phyloP scores from a whole-genome alignment of 176 grass and related monocot genomes.

The Calamus simplicifolius region DNA sequence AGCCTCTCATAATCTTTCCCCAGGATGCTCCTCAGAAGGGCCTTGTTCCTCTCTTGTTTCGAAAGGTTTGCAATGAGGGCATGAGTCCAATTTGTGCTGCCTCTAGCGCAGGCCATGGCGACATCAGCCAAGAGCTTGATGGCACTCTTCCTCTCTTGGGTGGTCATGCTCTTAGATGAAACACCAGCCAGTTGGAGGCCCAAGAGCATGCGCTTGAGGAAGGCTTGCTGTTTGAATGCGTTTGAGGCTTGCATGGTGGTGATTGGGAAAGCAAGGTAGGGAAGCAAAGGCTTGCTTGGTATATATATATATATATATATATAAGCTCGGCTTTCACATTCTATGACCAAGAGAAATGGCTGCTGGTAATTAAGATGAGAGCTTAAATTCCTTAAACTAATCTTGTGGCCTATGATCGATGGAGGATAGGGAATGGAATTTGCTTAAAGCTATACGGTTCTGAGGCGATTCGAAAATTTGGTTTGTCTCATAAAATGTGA shows the following conservation, averaged over 20 bases:
- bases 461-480: too few species aligned
- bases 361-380: too few species aligned
- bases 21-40: slow-evolving; percentile 13
- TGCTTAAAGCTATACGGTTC: too few species aligned
- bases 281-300: background rate
- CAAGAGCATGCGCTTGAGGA: slow-evolving; percentile 53
- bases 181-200: slow-evolving; percentile 16
- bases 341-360: too few species aligned
- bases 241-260: slow-evolving; percentile 32
- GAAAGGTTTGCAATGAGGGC: slow-evolving; percentile 15
- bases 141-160: slow-evolving; percentile 37
- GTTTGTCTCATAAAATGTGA: too few species aligned
- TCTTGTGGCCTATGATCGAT: too few species aligned
- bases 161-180: slow-evolving; percentile 18
- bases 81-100: slow-evolving; percentile 5
- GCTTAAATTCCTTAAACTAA: too few species aligned
- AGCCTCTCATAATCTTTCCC: slow-evolving; percentile 24
- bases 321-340: too few species aligned
- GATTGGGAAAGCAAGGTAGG: background rate
- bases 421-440: too few species aligned
- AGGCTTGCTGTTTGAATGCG: slow-evolving; percentile 31
- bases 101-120: slow-evolving; percentile 46
- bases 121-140: slow-evolving; percentile 42
- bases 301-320: too few species aligned
- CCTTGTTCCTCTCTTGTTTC: slow-evolving; percentile 5